A percentile compares a stretch with the other conserved stretches of the same genome.
phyloP scores from a whole-genome alignment of 176 grass and related monocot genomes.

The Tillandsia fasciculata region DNA sequence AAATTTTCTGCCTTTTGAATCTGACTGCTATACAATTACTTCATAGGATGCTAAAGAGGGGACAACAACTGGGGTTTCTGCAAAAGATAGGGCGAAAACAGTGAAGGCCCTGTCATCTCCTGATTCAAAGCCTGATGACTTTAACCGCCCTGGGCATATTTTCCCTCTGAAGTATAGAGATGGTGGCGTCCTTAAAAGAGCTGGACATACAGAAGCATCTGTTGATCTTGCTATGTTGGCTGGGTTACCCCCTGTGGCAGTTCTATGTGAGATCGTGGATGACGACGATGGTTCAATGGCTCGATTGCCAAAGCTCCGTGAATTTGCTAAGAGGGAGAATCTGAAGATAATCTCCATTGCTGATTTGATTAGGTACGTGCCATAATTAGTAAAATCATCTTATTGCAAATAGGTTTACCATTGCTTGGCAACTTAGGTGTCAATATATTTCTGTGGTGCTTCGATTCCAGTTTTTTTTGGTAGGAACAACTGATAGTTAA shows the following conservation, averaged over 20 bases:
- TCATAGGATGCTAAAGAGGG: slow-evolving; percentile 80
- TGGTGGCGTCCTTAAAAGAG: slow-evolving; percentile 84
- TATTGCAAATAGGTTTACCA: too few relatives aligned
- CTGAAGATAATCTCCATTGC: slow-evolving; percentile 90
- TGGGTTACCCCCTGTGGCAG: slow-evolving; percentile 53
- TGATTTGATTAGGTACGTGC: slow-evolving; percentile 59
- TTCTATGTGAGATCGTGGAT: slow-evolving; percentile 85
- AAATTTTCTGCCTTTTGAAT: neutral
- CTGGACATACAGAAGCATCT: slow-evolving; percentile 85
- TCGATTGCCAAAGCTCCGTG: slow-evolving; percentile 48
- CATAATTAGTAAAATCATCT: neutral
- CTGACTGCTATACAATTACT: neutral
- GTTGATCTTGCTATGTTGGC: slow-evolving; percentile 72
- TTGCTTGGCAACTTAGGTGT: too few relatives aligned
- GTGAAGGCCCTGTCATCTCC: slow-evolving; percentile 57
- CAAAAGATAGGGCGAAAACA: slow-evolving; percentile 71
- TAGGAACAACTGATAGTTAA: too few relatives aligned
- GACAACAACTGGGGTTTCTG: slow-evolving; percentile 81
- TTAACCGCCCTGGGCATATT: slow-evolving; percentile 86
- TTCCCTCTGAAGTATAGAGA: slow-evolving; percentile 88
- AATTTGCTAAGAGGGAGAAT: slow-evolving; percentile 79
- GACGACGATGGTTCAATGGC: slow-evolving; percentile 82
- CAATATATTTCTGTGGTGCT: too few relatives aligned
- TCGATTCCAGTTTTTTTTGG: neutral
- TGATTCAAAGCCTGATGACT: slow-evolving; percentile 59